Evolutionary conservation across 2,329 filamentous ascomycete species (phyloP), one percentile per base, ranked within the genome.

Genomic region (Emmonsiellopsis sp.): DNA sequence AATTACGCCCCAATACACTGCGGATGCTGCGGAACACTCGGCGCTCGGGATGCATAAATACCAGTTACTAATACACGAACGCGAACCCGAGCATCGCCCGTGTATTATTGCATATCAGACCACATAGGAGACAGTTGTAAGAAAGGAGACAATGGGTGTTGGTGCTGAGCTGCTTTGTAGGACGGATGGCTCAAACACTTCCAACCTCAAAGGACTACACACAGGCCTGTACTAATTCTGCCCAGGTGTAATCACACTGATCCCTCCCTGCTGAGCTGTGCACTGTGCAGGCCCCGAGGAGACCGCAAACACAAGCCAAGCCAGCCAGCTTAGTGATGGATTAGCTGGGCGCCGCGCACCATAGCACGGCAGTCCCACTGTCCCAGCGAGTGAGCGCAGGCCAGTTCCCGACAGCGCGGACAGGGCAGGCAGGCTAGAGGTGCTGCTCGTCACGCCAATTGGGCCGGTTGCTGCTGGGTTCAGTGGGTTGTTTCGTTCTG

Each of bases 11-110:
- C 45, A 7, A 48, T 31, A 31, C 45, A 26, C 1, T 7, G 37
- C 48, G 48, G 48, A 50, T 50, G 48, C 7, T 9, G 48, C 48
- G 48, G 48, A 50, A 50, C 15, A 5, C 2, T 13, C 48, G 48
- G 37, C 38, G 35, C 13, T 42, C 48, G 48, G 48, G 46, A 26
- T 44, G 9, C 15, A 16, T 16, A 16, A 16, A 15, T n/a, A 10
- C 35, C 35, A n/a, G n/a, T 38, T 38, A 38, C 35, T 38, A n/a
- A 9, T 38, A n/a, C 35, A 7, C 13, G 13, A 3, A 26, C 5
- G 20, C 20, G 20, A 26, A 5, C 20, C 20, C 20, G 20, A 26
- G 20, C 20, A 26, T 26, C 20, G 20, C 20, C 20, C 20, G 20
- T 26, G 7, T 37, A 37, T 37, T 37, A 37, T 37, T 37, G 34